phyloP scores from a whole-genome alignment of 768 basidiomycete species.

The Lenzites betulinus region DNA sequence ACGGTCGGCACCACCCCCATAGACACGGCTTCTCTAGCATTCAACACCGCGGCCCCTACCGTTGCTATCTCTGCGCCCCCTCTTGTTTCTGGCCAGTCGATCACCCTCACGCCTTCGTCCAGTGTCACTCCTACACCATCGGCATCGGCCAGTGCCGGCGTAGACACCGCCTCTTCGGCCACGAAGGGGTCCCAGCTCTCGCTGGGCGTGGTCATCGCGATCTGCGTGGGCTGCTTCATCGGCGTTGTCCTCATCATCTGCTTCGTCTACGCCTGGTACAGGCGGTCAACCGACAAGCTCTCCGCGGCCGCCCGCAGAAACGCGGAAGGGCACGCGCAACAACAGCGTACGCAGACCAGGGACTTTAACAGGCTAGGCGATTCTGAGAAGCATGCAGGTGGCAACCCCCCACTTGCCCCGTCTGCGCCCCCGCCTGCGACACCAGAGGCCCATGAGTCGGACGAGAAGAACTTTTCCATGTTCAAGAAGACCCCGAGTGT shows the following conservation, averaged over 20 bases:
- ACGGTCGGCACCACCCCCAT: neutral
- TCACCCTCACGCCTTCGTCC: slow-evolving; percentile 1
- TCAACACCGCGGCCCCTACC: slow-evolving; percentile 5
- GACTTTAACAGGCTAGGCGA: slow-evolving; percentile 62
- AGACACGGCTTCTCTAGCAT: neutral
- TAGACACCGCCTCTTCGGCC: slow-evolving; percentile 6
- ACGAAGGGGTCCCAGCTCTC: slow-evolving; percentile 22
- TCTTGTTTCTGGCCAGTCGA: neutral
- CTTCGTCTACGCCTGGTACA: slow-evolving; percentile 56
- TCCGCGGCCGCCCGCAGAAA: slow-evolving; percentile 31
- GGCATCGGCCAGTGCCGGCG: neutral
- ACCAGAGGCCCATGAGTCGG: slow-evolving; percentile 22
- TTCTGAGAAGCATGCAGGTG: slow-evolving; percentile 48
- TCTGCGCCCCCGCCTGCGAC: slow-evolving; percentile 11
- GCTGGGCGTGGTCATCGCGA: slow-evolving; percentile 57
- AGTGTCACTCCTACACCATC: slow-evolving; percentile 8
- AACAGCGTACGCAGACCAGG: slow-evolving; percentile 47
- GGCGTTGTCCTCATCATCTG: slow-evolving; percentile 53
- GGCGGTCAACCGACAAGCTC: slow-evolving; percentile 44
- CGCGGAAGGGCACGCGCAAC: slow-evolving; percentile 43
- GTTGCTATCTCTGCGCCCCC: neutral
- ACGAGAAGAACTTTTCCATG: slow-evolving; percentile 34
- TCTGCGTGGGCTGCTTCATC: slow-evolving; percentile 60
- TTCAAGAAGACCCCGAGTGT: slow-evolving; percentile 63
- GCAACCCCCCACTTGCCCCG: slow-evolving; percentile 33